These are phyloP conservation scores for Kodamaea hsintzibuensis DNA, from an alignment of 805 yeast species.

Conservation along the genomic window DNA sequence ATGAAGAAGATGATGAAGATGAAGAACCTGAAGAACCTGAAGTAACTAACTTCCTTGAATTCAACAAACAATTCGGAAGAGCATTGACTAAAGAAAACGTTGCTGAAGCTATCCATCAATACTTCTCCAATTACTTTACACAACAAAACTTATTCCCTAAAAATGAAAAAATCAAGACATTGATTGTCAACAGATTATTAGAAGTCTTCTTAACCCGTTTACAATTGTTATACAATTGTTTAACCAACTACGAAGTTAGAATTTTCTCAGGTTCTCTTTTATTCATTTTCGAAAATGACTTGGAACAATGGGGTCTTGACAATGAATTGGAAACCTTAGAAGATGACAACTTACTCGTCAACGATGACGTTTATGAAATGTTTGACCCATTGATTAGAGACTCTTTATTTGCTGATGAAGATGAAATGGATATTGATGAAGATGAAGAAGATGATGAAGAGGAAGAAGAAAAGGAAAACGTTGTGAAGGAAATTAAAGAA, in stretches of 20 bases:
- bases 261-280: slow-evolving; percentile 73
- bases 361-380: slow-evolving; percentile 13
- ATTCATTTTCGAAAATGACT: slow-evolving; percentile 72
- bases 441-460: not conserved
- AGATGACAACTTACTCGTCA: slow-evolving; percentile 14
- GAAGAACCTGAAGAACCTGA: not conserved
- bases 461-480: slow-evolving; percentile 19
- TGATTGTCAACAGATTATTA: slow-evolving; percentile 32
- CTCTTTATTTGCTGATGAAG: slow-evolving; percentile 12
- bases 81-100: slow-evolving; percentile 46
- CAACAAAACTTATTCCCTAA: slow-evolving; percentile 3
- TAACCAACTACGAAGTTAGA: slow-evolving; percentile 62
- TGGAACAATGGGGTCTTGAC: slow-evolving; percentile 47
- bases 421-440: slow-evolving; percentile 24
- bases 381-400: slow-evolving; percentile 29
- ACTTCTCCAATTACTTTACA: slow-evolving; percentile 33
- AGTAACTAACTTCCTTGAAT: slow-evolving; percentile 42
- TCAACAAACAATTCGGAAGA: slow-evolving; percentile 75
- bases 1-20: not conserved
- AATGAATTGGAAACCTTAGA: slow-evolving; percentile 4
- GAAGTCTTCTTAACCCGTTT: slow-evolving; percentile 56
- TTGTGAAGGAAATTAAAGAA: slow-evolving; percentile 16
- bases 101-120: slow-evolving; percentile 44
- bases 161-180: slow-evolving; percentile 24
- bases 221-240: slow-evolving; percentile 63